Conservation (phyloP, 1,284 basidiomycete species). For the Rhizoctonia solani region DNA sequence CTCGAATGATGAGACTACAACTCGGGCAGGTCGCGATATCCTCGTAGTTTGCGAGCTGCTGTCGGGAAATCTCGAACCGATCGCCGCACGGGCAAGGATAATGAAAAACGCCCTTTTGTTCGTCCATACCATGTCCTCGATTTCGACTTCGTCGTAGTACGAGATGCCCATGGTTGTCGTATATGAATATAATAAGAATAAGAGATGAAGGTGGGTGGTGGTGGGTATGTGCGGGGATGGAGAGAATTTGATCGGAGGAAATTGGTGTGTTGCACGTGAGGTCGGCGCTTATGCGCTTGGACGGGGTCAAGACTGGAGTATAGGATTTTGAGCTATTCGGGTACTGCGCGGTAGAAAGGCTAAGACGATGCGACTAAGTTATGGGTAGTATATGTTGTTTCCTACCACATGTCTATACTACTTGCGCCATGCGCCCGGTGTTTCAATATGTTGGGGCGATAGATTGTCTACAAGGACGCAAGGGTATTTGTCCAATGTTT, state of each 20-base stretch:
- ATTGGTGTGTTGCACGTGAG: neutral
- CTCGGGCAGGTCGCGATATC: constrained; percentile 98
- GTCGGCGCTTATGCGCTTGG: neutral
- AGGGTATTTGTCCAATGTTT: too few species aligned
- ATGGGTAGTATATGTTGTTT: neutral
- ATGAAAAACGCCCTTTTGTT: constrained; percentile 80
- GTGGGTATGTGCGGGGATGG: neutral
- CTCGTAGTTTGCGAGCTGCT: constrained; percentile 87
- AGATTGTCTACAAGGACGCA: too few species aligned
- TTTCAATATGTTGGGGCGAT: too few species aligned
- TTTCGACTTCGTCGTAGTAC: constrained; percentile 92
- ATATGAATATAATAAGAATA: neutral
- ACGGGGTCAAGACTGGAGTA: neutral
- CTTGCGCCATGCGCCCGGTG: too few species aligned
- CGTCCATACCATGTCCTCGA: constrained; percentile 95
- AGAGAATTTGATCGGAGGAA: neutral
- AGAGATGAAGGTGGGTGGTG: neutral
- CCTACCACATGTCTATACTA: too few species aligned
- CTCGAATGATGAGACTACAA: constrained; percentile 90
- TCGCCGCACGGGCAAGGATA: constrained; percentile 99
- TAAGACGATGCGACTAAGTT: neutral
- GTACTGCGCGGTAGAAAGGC: neutral
- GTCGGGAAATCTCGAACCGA: constrained; percentile 92
- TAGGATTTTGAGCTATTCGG: too few species aligned
- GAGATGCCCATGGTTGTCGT: constrained; percentile 25